Conservation (phyloP, 176 grass and related monocot genomes). For the Microstegium vimineum region DNA sequence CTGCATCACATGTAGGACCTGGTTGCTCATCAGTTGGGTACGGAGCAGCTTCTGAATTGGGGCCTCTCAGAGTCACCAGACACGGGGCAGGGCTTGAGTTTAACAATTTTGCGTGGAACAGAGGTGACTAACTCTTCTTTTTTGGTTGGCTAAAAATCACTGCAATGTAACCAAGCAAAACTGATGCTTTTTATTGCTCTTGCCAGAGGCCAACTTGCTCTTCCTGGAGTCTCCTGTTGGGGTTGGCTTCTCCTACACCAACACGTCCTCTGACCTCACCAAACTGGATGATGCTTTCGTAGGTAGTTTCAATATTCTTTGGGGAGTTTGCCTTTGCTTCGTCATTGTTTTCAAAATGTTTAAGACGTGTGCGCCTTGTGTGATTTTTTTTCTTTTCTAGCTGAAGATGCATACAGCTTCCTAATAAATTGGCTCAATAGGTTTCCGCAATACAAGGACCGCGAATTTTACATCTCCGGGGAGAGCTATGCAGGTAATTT, state of each 20-base stretch:
- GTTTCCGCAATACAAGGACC: conserved; percentile 55
- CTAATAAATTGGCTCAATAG: conserved; percentile 60
- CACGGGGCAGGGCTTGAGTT: conserved; percentile 62
- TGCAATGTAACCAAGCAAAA: not conserved
- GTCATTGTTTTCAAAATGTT: not conserved
- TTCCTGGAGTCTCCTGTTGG: conserved; percentile 46
- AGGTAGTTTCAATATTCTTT: conserved; percentile 22
- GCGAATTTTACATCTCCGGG: conserved; percentile 70
- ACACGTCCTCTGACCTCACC: conserved; percentile 39
- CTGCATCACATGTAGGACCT: conserved; percentile 38
- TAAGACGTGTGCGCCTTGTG: not conserved
- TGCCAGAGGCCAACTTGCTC: conserved; percentile 44
- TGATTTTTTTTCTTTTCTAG: conserved; percentile 10
- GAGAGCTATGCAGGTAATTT: conserved; percentile 87
- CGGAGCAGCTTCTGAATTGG: conserved; percentile 71
- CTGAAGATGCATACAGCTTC: conserved; percentile 77
- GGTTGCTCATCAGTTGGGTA: conserved; percentile 90
- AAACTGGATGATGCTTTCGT: conserved; percentile 34
- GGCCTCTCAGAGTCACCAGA: conserved; percentile 65
- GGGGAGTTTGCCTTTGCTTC: not conserved
- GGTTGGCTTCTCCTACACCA: conserved; percentile 49
- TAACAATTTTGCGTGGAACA: conserved; percentile 86
- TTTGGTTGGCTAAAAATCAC: not conserved
- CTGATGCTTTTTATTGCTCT: not conserved
- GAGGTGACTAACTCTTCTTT: conserved; percentile 21